phyloP scores from a whole-genome alignment of 495 filamentous ascomycete species.

The Xylaria cubensis region DNA sequence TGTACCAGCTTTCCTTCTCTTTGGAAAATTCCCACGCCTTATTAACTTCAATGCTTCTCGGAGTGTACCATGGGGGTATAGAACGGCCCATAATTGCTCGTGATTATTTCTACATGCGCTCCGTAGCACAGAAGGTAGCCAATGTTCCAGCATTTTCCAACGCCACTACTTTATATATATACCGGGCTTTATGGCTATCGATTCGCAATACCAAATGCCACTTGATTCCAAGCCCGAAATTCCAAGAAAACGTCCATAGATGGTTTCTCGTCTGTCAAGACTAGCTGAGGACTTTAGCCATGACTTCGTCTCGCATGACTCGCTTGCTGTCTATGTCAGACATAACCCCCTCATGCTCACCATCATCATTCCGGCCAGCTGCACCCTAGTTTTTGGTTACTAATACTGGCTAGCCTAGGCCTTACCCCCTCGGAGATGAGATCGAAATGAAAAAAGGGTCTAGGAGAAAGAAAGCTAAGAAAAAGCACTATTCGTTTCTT shows the following conservation, averaged over 20 bases:
- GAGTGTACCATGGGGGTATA: not conserved
- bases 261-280: not conserved
- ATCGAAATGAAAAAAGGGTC: constrained; percentile 1
- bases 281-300: not conserved
- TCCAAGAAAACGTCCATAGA: not conserved
- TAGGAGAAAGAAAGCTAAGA: not conserved
- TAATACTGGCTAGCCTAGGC: not conserved
- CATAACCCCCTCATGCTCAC: constrained; percentile 1
- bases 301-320: constrained; percentile 1
- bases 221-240: not conserved
- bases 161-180: not conserved
- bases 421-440: constrained; percentile 9
- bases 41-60: not conserved
- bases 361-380: constrained; percentile 11
- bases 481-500: constrained; percentile 3
- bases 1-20: not conserved
- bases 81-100: constrained; percentile 22
- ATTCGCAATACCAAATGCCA: not conserved
- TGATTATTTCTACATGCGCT: constrained; percentile 17
- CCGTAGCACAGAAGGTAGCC: not conserved
- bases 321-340: not conserved
- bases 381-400: not conserved
- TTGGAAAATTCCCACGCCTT: not conserved
- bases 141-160: constrained; percentile 1
- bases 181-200: not conserved